Evolutionary conservation across 306 rosid species (phyloP), one percentile per base, ranked within the genome.

Genomic region (Casuarina glauca): DNA sequence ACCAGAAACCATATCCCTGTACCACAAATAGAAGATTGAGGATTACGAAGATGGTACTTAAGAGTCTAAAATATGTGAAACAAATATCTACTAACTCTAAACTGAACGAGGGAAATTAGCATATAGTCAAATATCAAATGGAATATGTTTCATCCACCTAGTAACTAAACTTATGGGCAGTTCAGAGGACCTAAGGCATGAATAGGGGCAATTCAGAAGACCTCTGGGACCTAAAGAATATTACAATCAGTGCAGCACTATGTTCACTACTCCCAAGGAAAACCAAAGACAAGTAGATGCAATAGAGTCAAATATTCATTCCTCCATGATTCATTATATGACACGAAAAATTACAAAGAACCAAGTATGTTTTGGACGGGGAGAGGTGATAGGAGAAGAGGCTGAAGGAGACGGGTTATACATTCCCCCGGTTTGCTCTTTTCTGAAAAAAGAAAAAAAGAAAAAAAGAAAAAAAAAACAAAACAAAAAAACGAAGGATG

Each of bases 1-100:
- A 75, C 98, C 98, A 9, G 81, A 79, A 69, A 94, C 94, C 66
- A 90, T 69, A 82, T 90, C 97, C 87, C 98, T 94, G 77, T 48
- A 68, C 78, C 60, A 50, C 67, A 84, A 43, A 82, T 15, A 62
- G 53, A 71, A 78, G 78, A 64, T 26, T 11, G 10, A 77, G 72
- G 53, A 74, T 67, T 45, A 79, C 54, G 11, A 74, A 60, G 76
- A 69, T 68, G 66, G 69, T 52, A 70, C 43, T 43, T 38, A 57
- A 26, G 58, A 51, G 55, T 42, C 60, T 11, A 26, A 20, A 76
- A n/a, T 55, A 53, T 48, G 80, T 54, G 9, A 43, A 17, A 50
- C 35, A 13, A 54, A 85, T 43, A 82, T 4, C 55, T 69, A 73
- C 62, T 69, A 60, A 49, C 53, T 57, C 67, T n/a, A 20, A 68